Base-by-base conservation (phyloP, 257 asterid species). In the Lantana camara region DNA sequence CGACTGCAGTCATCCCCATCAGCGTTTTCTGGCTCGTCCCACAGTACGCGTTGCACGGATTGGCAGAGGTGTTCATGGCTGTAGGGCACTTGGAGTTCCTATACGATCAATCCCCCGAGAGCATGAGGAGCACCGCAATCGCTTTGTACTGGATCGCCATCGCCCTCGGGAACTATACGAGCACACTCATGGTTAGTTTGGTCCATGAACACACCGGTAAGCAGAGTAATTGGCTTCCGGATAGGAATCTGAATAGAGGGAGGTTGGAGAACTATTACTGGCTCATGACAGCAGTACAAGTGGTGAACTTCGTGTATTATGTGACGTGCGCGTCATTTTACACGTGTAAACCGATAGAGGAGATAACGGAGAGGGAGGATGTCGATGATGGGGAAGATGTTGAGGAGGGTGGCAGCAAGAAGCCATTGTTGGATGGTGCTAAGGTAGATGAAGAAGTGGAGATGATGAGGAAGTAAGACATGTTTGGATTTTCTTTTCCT, bases 61-160 rank as follows among this genome's bases (percentile, higher is more conserved):
- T 89, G 6, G 89, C 86, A 0, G 95, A 92, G 23, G 80, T 85
- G 17, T 92, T 92, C 73, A 77, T 75, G 77, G 29, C 85, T 0
- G 86, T 92, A 0, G 96, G 96, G 1, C 96, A 85, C 16, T 20
- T 89, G 49, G 96, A 92, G 46, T 92, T 89, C 44, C 81, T 92
- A 0, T 86, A 86, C 4, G 93, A 92, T 35, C 97, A 92, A 22
- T 80, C 90, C 2, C 95, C 98, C 0, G 96, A 92, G 60, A 92
- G 96, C 70, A 87, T 92, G 98, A 82, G 93, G 71, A 89, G 93
- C 54, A 85, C 90, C 0, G 97, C 85, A 0, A 81, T 81, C 0
- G 96, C 97, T 0, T 69, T 92, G 12, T 80, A 82, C 23, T 92
- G 93, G 70, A 65, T 83, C 0, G 87, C 93, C 1, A 75, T 73